Percentiles rank a stretch among this genome's conserved stretches.
Evolutionary conservation across 352 stramenopile species (phyloP).

Genomic region (Detonula confervacea): DNA sequence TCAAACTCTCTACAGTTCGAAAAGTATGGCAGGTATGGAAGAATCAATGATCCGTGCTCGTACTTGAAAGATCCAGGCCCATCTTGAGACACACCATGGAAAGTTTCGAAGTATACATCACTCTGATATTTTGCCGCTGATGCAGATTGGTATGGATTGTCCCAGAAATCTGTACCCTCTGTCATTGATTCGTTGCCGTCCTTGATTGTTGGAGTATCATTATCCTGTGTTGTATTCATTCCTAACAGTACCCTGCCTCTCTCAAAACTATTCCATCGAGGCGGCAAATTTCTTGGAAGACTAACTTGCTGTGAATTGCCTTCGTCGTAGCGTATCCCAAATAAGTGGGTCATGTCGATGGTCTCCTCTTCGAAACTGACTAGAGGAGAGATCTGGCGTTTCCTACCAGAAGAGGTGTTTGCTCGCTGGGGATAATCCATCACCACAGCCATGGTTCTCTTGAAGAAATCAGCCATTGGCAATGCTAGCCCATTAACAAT

Average conservation of each 20-base stretch:
- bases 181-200: slow-evolving; percentile 85
- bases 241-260: slow-evolving; percentile 92
- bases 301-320: slow-evolving; percentile 71
- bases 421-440: slow-evolving; percentile 86
- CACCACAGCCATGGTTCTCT: slow-evolving; percentile 90
- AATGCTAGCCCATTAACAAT: slow-evolving; percentile 93
- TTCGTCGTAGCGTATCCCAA: slow-evolving; percentile 88
- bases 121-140: slow-evolving; percentile 90
- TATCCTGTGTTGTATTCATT: slow-evolving; percentile 91
- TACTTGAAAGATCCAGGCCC: slow-evolving; percentile 63
- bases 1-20: slow-evolving; percentile 96
- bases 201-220: slow-evolving; percentile 85
- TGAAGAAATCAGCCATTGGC: slow-evolving; percentile 89
- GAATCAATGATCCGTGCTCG: slow-evolving; percentile 80
- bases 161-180: slow-evolving; percentile 82
- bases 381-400: slow-evolving; percentile 53
- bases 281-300: slow-evolving; percentile 93
- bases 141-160: slow-evolving; percentile 78
- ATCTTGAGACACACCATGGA: slow-evolving; percentile 72
- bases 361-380: slow-evolving; percentile 58
- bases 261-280: slow-evolving; percentile 91
- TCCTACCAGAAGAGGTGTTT: slow-evolving; percentile 61
- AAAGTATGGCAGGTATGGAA: slow-evolving; percentile 96
- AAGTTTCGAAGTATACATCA: slow-evolving; percentile 95
- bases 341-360: slow-evolving; percentile 88